These are phyloP conservation scores for Diplocarpon rosae DNA, from an alignment of 2,329 filamentous ascomycete genomes.

Conservation along the genomic window DNA sequence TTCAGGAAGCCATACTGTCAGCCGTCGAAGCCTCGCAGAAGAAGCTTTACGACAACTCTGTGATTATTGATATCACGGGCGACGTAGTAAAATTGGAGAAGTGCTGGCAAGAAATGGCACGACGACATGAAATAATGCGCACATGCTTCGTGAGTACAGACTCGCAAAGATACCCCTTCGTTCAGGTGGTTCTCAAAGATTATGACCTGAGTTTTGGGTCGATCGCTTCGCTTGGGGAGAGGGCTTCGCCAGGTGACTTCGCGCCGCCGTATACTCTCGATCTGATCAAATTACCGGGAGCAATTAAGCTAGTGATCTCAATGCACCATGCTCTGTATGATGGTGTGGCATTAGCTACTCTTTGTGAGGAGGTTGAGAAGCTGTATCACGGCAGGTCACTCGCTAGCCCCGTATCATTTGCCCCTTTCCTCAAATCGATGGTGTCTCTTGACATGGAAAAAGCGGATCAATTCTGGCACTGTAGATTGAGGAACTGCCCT, in stretches of 20 bases:
- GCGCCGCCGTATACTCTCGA: slow-evolving; percentile 22
- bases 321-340: slow-evolving; percentile 81
- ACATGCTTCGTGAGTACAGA: slow-evolving; percentile 64
- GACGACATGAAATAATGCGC: slow-evolving; percentile 64
- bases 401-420: slow-evolving; percentile 42
- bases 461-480: slow-evolving; percentile 56
- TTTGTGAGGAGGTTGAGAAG: slow-evolving; percentile 61
- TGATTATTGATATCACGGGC: slow-evolving; percentile 49
- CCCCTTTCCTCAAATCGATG: slow-evolving; percentile 51
- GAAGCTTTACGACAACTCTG: slow-evolving; percentile 60
- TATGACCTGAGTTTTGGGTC: slow-evolving; percentile 26
- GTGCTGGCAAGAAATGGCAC: slow-evolving; percentile 52
- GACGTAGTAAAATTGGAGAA: slow-evolving; percentile 38
- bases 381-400: slow-evolving; percentile 39
- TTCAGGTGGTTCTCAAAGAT: slow-evolving; percentile 55
- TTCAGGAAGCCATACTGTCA: slow-evolving; percentile 82
- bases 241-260: slow-evolving; percentile 2
- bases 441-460: slow-evolving; percentile 35
- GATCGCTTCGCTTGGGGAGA: slow-evolving; percentile 1
- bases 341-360: slow-evolving; percentile 59
- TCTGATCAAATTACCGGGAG: slow-evolving; percentile 3
- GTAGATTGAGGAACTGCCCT: slow-evolving; percentile 41
- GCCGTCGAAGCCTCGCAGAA: slow-evolving; percentile 34
- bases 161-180: slow-evolving; percentile 49
- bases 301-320: slow-evolving; percentile 18